Percentiles rank a stretch among this genome's conserved stretches.
Evolutionary conservation across 2,329 filamentous ascomycete genomes (phyloP).

Genomic region (Aspergillus japonicus): DNA sequence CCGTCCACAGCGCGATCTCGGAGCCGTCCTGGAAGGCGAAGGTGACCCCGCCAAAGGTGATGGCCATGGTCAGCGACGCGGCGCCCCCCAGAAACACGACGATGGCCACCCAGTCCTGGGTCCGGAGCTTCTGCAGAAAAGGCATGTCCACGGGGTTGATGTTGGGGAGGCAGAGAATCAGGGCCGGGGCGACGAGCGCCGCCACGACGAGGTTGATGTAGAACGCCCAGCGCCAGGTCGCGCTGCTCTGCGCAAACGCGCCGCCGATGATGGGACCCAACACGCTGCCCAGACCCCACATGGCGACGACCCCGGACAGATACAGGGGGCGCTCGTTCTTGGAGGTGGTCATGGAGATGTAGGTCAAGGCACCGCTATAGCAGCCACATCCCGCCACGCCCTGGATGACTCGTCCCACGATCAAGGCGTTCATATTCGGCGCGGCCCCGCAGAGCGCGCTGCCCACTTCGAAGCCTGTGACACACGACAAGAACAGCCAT

Average conservation of each 20-base stretch:
- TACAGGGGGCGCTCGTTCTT: slow-evolving; percentile 29
- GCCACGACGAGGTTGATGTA: slow-evolving; percentile 53
- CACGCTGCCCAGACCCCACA: slow-evolving; percentile 29
- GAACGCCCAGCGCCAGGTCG: slow-evolving; percentile 42
- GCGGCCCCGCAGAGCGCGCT: slow-evolving; percentile 46
- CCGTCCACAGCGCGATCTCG: slow-evolving; percentile 36
- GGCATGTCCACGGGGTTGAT: slow-evolving; percentile 23
- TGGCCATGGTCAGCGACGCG: slow-evolving; percentile 47
- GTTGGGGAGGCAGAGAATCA: slow-evolving; percentile 45
- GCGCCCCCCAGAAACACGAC: slow-evolving; percentile 47
- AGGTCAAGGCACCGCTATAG: slow-evolving; percentile 28
- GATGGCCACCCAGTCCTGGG: slow-evolving; percentile 49
- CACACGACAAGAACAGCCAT: slow-evolving; percentile 29
- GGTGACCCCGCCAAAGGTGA: slow-evolving; percentile 52
- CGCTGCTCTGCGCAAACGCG: slow-evolving; percentile 12
- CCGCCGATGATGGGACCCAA: slow-evolving; percentile 30
- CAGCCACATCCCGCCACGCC: slow-evolving; percentile 36
- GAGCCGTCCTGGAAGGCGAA: slow-evolving; percentile 47
- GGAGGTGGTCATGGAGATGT: slow-evolving; percentile 24
- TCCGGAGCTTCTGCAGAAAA: slow-evolving; percentile 23
- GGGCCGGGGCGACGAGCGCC: slow-evolving; percentile 43
- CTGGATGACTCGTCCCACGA: slow-evolving; percentile 42
- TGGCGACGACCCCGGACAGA: slow-evolving; percentile 25
- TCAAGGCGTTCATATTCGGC: slow-evolving; percentile 48
- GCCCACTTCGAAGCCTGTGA: slow-evolving; percentile 33